Base-by-base conservation (phyloP, 306 rosid genomes). In the Lathyrus oleraceus region DNA sequence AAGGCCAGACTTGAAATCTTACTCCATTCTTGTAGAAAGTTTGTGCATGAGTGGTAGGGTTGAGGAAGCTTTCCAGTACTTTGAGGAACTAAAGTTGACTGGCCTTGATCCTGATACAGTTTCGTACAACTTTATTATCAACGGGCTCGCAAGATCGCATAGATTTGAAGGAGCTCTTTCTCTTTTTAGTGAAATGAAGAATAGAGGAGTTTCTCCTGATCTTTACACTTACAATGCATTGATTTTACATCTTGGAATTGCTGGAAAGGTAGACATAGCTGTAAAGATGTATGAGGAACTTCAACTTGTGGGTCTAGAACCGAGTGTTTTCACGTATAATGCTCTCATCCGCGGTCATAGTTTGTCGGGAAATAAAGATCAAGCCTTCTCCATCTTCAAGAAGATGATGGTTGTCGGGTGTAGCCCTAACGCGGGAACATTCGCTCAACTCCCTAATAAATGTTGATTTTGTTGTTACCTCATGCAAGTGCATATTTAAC, bases 321-420 rank as follows among this genome's bases (percentile, higher is more conserved):
- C 97, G 5, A 85, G 91, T 52, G 97, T 90, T 77, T 90, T 87
- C 84, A 94, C 97, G 17, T 88, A 88, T 77, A 94, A 94, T 76
- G 98, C 97, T 65, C 98, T 94, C 65, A 94, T 94, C 78, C 86
- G 96, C 58, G 95, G 88, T 57, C 85, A 94, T 57, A 73, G 96
- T 74, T 35, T 71, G 66, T 87, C 96, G 0, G 98, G 87, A 45
- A 77, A 85, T 57, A 80, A 82, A 68, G 94, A 93, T 42, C 83
- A 75, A 47, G 98, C 98, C 17, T 93, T 87, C 70, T 79, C 91
- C 23, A 76, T 90, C 67, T 90, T 82, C 85, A 77, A 84, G 87
- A 90, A 87, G 80, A 93, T 93, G 98, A 84, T 93, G 94, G 85
- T 86, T 12, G 90, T 72, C 21, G 98, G 98, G n/a, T 88, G 94